These are phyloP conservation scores for Ophiostoma triangulosporum DNA, from an alignment of 2,329 filamentous ascomycete species.

Conservation along the genomic window DNA sequence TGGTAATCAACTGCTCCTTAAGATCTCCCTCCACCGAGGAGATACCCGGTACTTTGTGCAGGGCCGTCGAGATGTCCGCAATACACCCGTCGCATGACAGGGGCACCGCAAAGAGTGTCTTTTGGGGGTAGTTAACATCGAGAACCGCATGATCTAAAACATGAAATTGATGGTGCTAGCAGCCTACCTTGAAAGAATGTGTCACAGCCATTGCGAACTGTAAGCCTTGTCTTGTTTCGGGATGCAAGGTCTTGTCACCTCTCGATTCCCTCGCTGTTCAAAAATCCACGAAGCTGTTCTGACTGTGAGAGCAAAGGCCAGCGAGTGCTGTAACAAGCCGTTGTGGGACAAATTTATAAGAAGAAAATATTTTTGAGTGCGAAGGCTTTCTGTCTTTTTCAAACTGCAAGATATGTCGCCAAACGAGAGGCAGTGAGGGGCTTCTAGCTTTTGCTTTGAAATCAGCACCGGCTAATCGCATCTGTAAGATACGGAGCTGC, in stretches of 20 bases:
- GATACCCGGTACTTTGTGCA: constrained; percentile 68
- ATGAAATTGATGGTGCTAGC: not conserved
- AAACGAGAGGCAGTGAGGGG: not conserved
- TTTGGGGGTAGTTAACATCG: not conserved
- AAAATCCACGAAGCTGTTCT: constrained; percentile 1
- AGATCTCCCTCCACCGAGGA: constrained; percentile 71
- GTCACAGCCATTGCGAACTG: constrained; percentile 28
- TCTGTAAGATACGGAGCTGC: not conserved
- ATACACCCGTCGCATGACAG: constrained; percentile 85
- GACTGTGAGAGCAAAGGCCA: constrained; percentile 5
- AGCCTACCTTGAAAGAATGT: constrained; percentile 31
- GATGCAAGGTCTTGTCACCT: not conserved
- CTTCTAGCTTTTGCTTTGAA: constrained; percentile 9
- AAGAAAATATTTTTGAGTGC: too few species aligned
- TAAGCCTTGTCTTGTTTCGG: not conserved
- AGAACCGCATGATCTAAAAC: not conserved
- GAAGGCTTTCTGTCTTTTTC: too few species aligned
- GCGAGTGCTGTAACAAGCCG: not conserved
- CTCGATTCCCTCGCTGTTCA: not conserved
- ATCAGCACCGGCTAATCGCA: constrained; percentile 9
- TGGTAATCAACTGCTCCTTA: constrained; percentile 66
- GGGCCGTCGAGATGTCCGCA: constrained; percentile 66
- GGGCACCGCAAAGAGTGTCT: constrained; percentile 92
- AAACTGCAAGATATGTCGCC: too few species aligned
- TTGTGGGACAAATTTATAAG: not conserved